Evolutionary conservation across 225 moss, liverwort and hornwort genomes (phyloP).

Genomic region (Sphagnum tenellum): DNA sequence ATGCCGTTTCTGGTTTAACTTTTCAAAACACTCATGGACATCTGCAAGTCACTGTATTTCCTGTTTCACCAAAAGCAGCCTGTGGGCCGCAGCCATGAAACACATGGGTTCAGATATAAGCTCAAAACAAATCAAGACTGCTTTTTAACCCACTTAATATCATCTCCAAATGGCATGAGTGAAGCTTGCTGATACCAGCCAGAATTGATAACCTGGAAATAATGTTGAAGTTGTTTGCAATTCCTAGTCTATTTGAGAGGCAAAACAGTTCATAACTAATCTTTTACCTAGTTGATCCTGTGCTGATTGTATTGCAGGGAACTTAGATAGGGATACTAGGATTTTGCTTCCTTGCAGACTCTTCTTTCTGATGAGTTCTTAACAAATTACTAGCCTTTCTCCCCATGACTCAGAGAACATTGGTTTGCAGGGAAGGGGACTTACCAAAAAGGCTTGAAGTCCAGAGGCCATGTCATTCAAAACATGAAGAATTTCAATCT

Average conservation of each 20-base stretch:
- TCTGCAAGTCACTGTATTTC: conserved; percentile 70
- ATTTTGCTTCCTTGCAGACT: background rate
- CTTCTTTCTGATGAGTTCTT: background rate
- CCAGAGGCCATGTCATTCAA: conserved; percentile 62
- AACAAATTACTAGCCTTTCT: too few relatives aligned
- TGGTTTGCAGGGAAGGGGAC: background rate
- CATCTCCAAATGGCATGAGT: background rate
- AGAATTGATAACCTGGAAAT: too few relatives aligned
- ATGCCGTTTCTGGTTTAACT: conserved; percentile 62
- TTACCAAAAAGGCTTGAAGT: conserved; percentile 59
- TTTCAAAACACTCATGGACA: conserved; percentile 73
- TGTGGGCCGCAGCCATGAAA: conserved; percentile 10
- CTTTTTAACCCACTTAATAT: too few relatives aligned
- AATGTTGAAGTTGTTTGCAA: too few relatives aligned
- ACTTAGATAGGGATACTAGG: too few relatives aligned
- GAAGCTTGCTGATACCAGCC: background rate
- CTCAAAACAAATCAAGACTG: background rate
- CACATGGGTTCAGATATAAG: background rate
- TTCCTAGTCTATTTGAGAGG: too few relatives aligned
- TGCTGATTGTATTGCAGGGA: too few relatives aligned
- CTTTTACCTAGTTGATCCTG: too few relatives aligned
- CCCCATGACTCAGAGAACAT: too few relatives aligned
- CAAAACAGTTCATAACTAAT: too few relatives aligned
- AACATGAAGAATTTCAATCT: conserved; percentile 77
- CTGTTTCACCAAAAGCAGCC: conserved; percentile 60